Base-by-base conservation (phyloP, 768 basidiomycete genomes). In the Rhodotorula paludigena region DNA sequence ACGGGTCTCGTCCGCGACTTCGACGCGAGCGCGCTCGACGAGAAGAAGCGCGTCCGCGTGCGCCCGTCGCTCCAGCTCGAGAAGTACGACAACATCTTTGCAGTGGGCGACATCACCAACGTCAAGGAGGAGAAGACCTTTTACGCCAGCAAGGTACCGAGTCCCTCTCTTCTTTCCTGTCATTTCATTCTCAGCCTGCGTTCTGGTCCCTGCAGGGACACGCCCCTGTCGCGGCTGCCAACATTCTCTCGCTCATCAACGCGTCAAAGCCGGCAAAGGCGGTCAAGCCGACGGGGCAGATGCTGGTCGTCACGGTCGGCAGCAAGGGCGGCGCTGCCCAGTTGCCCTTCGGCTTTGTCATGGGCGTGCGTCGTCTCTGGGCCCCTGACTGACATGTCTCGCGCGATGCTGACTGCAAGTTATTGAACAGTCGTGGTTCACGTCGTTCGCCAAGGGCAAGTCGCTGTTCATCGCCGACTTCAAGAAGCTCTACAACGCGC, bases 281-380 rank as follows among this genome's bases (percentile, higher is more conserved):
- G 58, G 68, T 68, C 60, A 45, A 36, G 51, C 32, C 66, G 5
- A 60, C 45, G 10, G 9, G 30, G 23, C 39, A 60, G 32, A 35
- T 64, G 23, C 64, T 72, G 54, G 44, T 41, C 30, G 44, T 72
- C 44, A 36, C 36, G 3, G 51, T 68, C n/a, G 71, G 71, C 0
- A 39, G 51, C 2, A 49, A 44, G 15, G 71, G 70, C 6, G 70
- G 71, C 8, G 66, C 71, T 0, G 63, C 59, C 0, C 71, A 72
- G 47, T 15, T 64, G 20, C n/a, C n/a, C 47, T 64, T 61, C 33
- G 71, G 71, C 0, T 57, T 44, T 4, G 36, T 61, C 5, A 11
- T 59, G 21, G 63, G 63, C 1, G 69, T 71, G 38, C 36, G 65
- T 52, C 5, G 41, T n/a, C 5, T 45, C 23, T 30, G 10, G n/a